Evolutionary conservation across 306 rosid genomes (phyloP), one percentile per base, ranked within the genome.

Genomic region (Dryas octopetala): DNA sequence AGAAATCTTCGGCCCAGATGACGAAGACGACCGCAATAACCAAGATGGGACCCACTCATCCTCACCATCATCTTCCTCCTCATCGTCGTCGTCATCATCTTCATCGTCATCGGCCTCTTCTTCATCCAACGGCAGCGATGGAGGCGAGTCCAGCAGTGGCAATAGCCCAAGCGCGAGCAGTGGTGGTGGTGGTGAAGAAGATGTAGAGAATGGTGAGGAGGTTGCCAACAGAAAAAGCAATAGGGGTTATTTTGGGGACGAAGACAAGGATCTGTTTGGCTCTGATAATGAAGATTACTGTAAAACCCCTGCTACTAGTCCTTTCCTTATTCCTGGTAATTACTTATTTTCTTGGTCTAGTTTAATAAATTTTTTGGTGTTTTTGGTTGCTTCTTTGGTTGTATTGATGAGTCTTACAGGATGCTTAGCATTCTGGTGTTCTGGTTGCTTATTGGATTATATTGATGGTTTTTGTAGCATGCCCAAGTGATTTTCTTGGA

Each of bases 241-340:
- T 47, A 78, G 57, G 53, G 80, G 61, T 32, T 6, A 49, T 70
- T 16, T 11, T 59, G 85, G 81, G 32, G 46, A 51, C 5, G 92
- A 92, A 6, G 91, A 88, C 5, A 90, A 79, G 65, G 99, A 95
- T 88, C 96, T 95, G 11, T 95, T 95, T 78, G 93, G 89, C 28
- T 92, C 97, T 52, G 99, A 95, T 74, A 90, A 90, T 60, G 97
- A 95, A 80, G 97, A 85, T 74, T 95, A 83, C 80, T 82, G 84
- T 71, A 92, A 92, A 88, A 89, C 99, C 82, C 86, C 74, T 59
- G 92, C 91, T 32, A 75, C 59, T 81, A 95, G 97, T 75, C 96
- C 99, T 60, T 78, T 9, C 76, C 62, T 81, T 2, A 86, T 95
- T 83, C 97, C 99, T 52, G 99, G 99, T 91, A 85, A 70, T 68